These are phyloP conservation scores for Aspergillus cavernicola DNA, from an alignment of 495 filamentous ascomycete genomes.

Conservation along the genomic window DNA sequence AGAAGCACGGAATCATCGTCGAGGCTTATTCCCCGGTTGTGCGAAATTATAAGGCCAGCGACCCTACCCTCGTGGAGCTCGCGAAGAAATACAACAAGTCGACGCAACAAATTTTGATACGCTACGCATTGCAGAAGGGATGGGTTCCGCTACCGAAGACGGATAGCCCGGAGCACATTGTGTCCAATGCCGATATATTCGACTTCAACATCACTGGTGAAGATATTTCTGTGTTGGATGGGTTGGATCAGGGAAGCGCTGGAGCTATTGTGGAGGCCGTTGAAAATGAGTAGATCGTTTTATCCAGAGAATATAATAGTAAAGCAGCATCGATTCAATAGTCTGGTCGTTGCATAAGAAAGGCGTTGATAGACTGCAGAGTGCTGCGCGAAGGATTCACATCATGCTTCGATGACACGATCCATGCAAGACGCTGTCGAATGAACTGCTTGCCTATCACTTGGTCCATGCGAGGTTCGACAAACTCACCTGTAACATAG, in stretches of 20 bases:
- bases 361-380: constrained; percentile 82
- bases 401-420: constrained; percentile 67
- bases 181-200: constrained; percentile 62
- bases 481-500: constrained; percentile 30
- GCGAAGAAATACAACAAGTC: constrained; percentile 50
- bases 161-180: constrained; percentile 56
- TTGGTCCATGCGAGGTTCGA: constrained; percentile 22
- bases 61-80: constrained; percentile 49
- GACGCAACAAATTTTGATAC: constrained; percentile 51
- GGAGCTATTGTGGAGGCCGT: constrained; percentile 53
- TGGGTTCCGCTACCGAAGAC: constrained; percentile 76
- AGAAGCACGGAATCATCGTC: constrained; percentile 55
- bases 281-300: constrained; percentile 36
- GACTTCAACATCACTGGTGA: constrained; percentile 58
- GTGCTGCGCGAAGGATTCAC: constrained; percentile 78
- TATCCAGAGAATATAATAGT: constrained; percentile 4
- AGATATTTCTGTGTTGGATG: constrained; percentile 63
- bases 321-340: constrained; percentile 25
- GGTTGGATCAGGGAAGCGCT: constrained; percentile 57
- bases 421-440: constrained; percentile 69
- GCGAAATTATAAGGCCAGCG: constrained; percentile 56
- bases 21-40: constrained; percentile 67
- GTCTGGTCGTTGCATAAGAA: constrained; percentile 61
- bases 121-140: constrained; percentile 61
- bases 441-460: constrained; percentile 71